phyloP scores from a whole-genome alignment of 2,329 filamentous ascomycete species.

The Aspergillus fructus region DNA sequence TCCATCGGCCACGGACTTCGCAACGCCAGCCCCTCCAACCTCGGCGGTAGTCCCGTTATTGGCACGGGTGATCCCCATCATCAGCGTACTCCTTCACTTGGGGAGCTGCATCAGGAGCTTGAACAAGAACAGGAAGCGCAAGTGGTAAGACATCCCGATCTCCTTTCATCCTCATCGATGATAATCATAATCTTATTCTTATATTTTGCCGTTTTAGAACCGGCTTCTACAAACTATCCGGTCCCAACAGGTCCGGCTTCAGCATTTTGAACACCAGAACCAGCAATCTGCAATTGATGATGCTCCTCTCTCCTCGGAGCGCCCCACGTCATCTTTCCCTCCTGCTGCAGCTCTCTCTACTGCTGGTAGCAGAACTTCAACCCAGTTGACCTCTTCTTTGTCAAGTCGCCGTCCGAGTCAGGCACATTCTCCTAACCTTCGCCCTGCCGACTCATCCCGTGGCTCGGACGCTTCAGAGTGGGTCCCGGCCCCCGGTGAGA shows the following conservation, averaged over 20 bases:
- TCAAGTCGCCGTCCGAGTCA: slow-evolving; percentile 38
- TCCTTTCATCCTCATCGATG: slow-evolving; percentile 2
- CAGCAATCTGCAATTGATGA: slow-evolving; percentile 43
- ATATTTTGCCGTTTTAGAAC: slow-evolving; percentile 35
- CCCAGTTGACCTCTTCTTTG: slow-evolving; percentile 33
- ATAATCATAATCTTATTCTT: slow-evolving; percentile 3
- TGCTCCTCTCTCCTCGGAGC: slow-evolving; percentile 44
- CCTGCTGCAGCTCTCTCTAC: slow-evolving; percentile 28
- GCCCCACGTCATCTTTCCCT: slow-evolving; percentile 38
- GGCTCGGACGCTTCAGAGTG: slow-evolving; percentile 26
- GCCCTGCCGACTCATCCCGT: slow-evolving; percentile 28
- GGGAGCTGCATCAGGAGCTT: slow-evolving; percentile 51
- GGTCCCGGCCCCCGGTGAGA: slow-evolving; percentile 27
- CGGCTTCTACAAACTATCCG: slow-evolving; percentile 52
- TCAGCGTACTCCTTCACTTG: slow-evolving; percentile 48
- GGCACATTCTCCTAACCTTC: slow-evolving; percentile 38
- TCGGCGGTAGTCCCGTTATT: slow-evolving; percentile 43
- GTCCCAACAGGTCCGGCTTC: slow-evolving; percentile 47
- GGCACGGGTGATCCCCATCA: slow-evolving; percentile 49
- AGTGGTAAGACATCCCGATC: slow-evolving; percentile 38
- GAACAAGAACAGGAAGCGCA: slow-evolving; percentile 54
- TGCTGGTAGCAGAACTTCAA: slow-evolving; percentile 33
- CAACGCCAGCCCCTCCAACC: slow-evolving; percentile 44
- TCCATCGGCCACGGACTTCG: slow-evolving; percentile 40
- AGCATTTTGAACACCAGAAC: slow-evolving; percentile 39